Conservation (phyloP, 208 protist species). For the Leishmania braziliensis region DNA sequence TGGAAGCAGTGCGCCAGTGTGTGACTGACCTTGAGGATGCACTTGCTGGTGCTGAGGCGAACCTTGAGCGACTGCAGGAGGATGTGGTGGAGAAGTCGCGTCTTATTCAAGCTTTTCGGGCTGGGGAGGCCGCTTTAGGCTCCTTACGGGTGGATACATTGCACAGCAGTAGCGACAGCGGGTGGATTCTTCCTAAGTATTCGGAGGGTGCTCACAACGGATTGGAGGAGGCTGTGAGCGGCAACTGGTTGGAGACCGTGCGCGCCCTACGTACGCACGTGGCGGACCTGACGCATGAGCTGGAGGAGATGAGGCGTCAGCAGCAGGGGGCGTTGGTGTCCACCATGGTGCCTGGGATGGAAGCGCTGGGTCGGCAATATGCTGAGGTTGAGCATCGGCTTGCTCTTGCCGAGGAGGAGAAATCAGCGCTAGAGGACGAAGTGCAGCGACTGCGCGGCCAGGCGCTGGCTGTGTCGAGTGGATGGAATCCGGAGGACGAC, state of each 20-base stretch:
- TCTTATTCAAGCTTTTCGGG: slow-evolving; percentile 29
- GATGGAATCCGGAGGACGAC: background rate
- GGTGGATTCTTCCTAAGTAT: background rate
- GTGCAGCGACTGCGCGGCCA: slow-evolving; percentile 7
- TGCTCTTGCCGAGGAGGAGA: slow-evolving; percentile 31
- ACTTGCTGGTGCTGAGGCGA: slow-evolving; percentile 17
- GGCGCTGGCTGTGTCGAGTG: background rate
- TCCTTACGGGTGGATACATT: slow-evolving; percentile 4
- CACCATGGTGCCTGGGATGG: slow-evolving; percentile 34
- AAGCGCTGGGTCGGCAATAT: slow-evolving; percentile 37
- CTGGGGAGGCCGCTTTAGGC: slow-evolving; percentile 22
- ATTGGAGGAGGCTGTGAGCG: background rate
- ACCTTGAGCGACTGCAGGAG: slow-evolving; percentile 26
- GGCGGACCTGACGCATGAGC: slow-evolving; percentile 13
- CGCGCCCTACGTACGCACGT: slow-evolving; percentile 6
- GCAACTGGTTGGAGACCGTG: background rate
- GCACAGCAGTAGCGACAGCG: slow-evolving; percentile 1
- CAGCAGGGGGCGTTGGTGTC: background rate
- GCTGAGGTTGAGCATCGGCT: slow-evolving; percentile 35
- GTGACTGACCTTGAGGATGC: slow-evolving; percentile 31
- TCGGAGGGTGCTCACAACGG: background rate
- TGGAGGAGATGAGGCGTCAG: slow-evolving; percentile 7
- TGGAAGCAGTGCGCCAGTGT: background rate
- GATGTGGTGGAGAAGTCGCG: slow-evolving; percentile 24
- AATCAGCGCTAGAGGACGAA: slow-evolving; percentile 16